phyloP scores from a whole-genome alignment of 805 yeast genomes.

The Saccharomycopsis vini region DNA sequence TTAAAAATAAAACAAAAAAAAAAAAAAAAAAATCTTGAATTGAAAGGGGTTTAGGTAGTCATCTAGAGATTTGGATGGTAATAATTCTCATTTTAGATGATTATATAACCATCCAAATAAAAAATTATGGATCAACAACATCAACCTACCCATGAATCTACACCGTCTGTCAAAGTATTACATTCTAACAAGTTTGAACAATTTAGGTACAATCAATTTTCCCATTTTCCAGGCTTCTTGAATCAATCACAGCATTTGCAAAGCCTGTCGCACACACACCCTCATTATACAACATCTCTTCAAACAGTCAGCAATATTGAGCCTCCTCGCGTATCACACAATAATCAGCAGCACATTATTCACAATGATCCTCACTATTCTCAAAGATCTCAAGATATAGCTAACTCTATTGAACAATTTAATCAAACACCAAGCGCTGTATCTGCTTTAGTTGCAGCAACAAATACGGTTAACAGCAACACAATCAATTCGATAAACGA shows the following conservation, averaged over 20 bases:
- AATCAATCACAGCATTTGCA: conserved; percentile 5
- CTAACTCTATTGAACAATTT: not conserved
- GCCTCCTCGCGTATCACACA: no score
- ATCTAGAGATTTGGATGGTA: no score
- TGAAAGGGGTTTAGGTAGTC: no score
- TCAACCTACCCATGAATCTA: not conserved
- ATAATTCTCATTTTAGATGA: not conserved
- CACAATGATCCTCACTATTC: not conserved
- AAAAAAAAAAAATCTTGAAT: no score
- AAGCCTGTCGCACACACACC: conserved; percentile 1
- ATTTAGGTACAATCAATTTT: conserved; percentile 10
- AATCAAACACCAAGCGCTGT: not conserved
- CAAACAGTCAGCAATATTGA: not conserved
- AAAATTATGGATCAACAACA: not conserved
- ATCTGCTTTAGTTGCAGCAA: conserved; percentile 1
- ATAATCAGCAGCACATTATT: not conserved
- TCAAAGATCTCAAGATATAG: not conserved
- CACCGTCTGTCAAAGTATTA: no score
- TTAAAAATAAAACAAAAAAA: no score
- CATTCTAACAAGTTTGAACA: conserved; percentile 13
- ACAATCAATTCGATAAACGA: not conserved
- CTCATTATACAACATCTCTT: not conserved
- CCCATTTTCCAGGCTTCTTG: conserved; percentile 7
- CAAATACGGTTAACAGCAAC: not conserved
- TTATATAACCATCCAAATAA: not conserved